Evolutionary conservation across 495 filamentous ascomycete species (phyloP).

Genomic region (Peziza echinospora): DNA sequence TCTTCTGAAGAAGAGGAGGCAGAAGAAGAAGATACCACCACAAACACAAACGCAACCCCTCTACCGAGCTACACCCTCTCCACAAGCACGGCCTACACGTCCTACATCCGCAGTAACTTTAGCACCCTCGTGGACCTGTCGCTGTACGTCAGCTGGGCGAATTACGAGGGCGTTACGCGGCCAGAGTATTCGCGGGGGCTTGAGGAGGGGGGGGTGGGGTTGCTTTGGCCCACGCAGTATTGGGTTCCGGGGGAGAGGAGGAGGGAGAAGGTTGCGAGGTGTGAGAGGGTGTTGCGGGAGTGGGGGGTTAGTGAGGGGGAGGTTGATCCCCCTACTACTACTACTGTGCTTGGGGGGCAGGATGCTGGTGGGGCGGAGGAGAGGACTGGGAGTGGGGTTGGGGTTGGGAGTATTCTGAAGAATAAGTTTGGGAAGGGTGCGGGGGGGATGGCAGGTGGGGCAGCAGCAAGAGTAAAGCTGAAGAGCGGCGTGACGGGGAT

Average conservation of each 20-base stretch:
- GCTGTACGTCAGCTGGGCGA: constrained; percentile 71
- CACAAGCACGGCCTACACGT: constrained; percentile 17
- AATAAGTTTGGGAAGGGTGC: neutral
- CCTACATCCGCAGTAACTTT: constrained; percentile 42
- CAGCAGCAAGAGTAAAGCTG: constrained; percentile 40
- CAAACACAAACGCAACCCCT: neutral
- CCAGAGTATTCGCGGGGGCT: constrained; percentile 23
- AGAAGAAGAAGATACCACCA: too few relatives aligned
- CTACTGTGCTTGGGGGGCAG: constrained; percentile 6
- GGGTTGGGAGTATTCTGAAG: neutral
- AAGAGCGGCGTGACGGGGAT: constrained; percentile 45
- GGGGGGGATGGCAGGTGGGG: constrained; percentile 22
- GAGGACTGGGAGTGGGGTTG: neutral
- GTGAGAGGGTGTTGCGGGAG: constrained; percentile 23
- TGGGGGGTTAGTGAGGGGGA: constrained; percentile 16
- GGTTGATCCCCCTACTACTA: constrained; percentile 9
- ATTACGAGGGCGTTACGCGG: constrained; percentile 51
- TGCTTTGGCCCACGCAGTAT: constrained; percentile 48
- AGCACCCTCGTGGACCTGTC: constrained; percentile 52
- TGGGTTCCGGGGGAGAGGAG: constrained; percentile 65
- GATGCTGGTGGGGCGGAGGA: constrained; percentile 18
- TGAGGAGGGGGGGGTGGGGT: too few relatives aligned
- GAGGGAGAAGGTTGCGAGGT: constrained; percentile 42
- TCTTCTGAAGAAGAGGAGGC: constrained; percentile 2
- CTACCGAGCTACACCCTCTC: neutral